Evolutionary conservation across 2,329 filamentous ascomycete species (phyloP).

Genomic region (Aspergillus fructus): DNA sequence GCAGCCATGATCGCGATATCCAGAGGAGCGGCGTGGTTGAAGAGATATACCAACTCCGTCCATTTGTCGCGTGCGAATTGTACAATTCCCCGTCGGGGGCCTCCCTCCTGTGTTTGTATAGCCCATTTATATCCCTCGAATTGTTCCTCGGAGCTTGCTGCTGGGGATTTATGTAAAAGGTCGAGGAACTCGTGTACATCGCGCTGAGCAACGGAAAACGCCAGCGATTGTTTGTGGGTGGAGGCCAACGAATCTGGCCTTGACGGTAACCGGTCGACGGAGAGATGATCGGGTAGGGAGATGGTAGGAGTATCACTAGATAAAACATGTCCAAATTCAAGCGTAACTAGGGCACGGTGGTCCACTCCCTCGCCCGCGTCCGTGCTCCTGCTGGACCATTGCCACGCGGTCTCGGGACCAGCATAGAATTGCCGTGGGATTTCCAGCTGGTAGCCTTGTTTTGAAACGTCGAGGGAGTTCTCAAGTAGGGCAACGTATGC

Average conservation of each 20-base stretch:
- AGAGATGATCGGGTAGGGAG: neutral
- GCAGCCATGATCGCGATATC: slow-evolving; percentile 97
- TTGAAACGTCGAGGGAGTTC: neutral
- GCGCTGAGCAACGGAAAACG: neutral
- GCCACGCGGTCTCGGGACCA: neutral
- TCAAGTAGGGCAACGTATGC: neutral
- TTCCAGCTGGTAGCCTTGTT: neutral
- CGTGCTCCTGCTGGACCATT: neutral
- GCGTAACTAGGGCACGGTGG: neutral
- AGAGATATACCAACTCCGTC: neutral
- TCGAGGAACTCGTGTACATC: neutral
- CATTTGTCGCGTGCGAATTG: neutral
- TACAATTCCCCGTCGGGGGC: neutral
- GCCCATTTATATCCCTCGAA: neutral
- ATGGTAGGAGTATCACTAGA: neutral
- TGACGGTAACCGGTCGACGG: neutral
- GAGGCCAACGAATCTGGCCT: neutral
- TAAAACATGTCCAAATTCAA: neutral
- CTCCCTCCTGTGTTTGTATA: neutral
- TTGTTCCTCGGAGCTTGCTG: no score
- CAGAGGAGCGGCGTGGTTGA: slow-evolving; percentile 84
- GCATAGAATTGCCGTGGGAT: neutral
- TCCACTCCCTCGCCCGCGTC: neutral
- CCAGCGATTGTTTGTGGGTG: neutral
- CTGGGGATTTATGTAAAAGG: neutral